These are phyloP conservation scores for Murraya koenigii DNA, from an alignment of 345 rosid species.

Conservation along the genomic window DNA sequence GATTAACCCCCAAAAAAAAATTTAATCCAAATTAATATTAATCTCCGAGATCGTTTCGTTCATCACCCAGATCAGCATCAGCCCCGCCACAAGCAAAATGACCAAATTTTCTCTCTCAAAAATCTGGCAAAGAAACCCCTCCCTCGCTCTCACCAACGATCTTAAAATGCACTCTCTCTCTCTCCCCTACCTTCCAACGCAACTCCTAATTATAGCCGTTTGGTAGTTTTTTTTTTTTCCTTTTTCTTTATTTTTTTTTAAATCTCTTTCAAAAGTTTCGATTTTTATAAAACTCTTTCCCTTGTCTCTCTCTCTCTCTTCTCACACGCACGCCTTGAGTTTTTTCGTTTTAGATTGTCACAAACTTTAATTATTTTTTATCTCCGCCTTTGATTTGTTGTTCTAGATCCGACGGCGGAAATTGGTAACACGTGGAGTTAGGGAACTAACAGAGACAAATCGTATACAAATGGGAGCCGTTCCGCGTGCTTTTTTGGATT, in stretches of 20 bases:
- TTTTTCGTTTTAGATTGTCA: not conserved
- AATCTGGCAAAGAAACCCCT: constrained; percentile 18
- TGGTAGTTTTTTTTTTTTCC: constrained; percentile 26
- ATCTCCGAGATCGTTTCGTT: too few species aligned
- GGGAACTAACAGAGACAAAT: not conserved
- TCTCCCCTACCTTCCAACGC: constrained; percentile 26
- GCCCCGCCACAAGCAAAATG: not conserved
- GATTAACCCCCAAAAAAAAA: constrained; percentile 17
- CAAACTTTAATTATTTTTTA: not conserved
- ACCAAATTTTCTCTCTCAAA: constrained; percentile 4
- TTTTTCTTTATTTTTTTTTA: not conserved
- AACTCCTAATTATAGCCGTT: constrained; percentile 62
- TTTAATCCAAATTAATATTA: not conserved
- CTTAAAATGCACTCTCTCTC: constrained; percentile 20
- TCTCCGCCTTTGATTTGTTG: not conserved
- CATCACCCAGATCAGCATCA: constrained; percentile 22
- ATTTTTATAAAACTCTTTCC: not conserved
- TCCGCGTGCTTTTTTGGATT: too few species aligned
- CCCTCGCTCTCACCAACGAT: constrained; percentile 15
- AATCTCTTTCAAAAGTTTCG: constrained; percentile 25
- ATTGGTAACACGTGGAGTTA: not conserved
- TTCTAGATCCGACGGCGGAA: not conserved
- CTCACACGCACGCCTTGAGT: not conserved
- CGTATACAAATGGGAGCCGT: not conserved
- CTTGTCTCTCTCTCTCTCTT: not conserved